These are phyloP conservation scores for Mycena metata DNA, from an alignment of 768 basidiomycete genomes.

Conservation along the genomic window DNA sequence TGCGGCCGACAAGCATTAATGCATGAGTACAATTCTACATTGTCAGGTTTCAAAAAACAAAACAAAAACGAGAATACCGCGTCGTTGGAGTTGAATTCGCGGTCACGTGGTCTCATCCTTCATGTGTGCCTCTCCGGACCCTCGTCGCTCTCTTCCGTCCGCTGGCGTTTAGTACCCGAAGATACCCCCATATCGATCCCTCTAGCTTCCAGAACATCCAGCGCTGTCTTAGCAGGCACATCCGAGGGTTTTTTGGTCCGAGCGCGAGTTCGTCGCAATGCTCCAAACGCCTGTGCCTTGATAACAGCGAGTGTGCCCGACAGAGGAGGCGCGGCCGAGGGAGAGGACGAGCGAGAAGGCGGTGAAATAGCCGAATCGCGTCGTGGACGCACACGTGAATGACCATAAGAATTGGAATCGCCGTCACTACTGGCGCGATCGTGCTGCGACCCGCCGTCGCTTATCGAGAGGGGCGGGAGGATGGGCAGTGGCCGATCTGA, in stretches of 20 bases:
- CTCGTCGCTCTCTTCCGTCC: conserved; percentile 64
- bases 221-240: conserved; percentile 77
- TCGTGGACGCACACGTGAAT: conserved; percentile 62
- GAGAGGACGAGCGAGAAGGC: conserved; percentile 65
- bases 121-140: conserved; percentile 51
- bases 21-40: conserved; percentile 27
- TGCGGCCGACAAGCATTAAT: conserved; percentile 33
- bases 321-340: conserved; percentile 58
- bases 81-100: not conserved
- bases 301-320: conserved; percentile 91
- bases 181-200: conserved; percentile 69
- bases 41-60: conserved; percentile 31
- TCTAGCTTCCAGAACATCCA: conserved; percentile 86
- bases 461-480: conserved; percentile 62
- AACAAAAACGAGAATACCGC: conserved; percentile 1
- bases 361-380: conserved; percentile 60
- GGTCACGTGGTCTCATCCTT: conserved; percentile 33
- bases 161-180: conserved; percentile 62
- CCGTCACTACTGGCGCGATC: conserved; percentile 71
- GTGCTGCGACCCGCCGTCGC: conserved; percentile 65
- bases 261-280: conserved; percentile 82
- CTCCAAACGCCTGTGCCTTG: conserved; percentile 92
- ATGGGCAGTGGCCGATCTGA: conserved; percentile 64
- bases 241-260: conserved; percentile 81
- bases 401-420: conserved; percentile 59